Evolutionary conservation across 305 asterid species (phyloP).

Genomic region (Fraxinus sp.): DNA sequence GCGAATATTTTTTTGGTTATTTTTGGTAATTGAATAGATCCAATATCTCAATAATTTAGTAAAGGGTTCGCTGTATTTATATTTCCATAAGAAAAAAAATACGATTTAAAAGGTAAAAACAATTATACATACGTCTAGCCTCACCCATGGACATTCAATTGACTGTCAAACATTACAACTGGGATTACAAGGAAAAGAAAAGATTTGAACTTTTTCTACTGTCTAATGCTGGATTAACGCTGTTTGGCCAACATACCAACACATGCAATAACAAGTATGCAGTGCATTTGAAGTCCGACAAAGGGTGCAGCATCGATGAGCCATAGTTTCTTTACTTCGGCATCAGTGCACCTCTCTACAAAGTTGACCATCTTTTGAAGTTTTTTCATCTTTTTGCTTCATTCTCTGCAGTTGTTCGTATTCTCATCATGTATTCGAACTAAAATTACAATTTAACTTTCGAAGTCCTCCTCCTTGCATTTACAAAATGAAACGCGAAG

Average conservation of each 20-base stretch:
- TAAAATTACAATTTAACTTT: conserved; percentile 59
- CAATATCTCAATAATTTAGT: not conserved
- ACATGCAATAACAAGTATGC: not conserved
- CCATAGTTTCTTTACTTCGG: not conserved
- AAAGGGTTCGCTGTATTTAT: not conserved
- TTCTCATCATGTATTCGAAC: not conserved
- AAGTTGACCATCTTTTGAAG: not conserved
- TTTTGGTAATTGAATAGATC: not conserved
- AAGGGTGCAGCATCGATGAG: not conserved
- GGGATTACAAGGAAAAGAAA: not conserved
- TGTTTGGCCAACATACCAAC: not conserved
- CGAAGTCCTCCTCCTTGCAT: conserved; percentile 57
- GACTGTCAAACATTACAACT: not conserved
- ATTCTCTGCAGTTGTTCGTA: not conserved
- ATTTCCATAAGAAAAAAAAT: not conserved
- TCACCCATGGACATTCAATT: not conserved
- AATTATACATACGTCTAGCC: not conserved
- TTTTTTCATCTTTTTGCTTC: not conserved
- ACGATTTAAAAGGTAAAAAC: not conserved
- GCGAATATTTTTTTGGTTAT: not conserved
- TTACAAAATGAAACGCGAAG: conserved; percentile 32
- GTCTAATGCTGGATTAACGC: not conserved
- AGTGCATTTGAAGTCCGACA: not conserved
- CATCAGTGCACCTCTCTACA: not conserved
- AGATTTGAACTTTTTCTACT: not conserved